Conservation (phyloP, 2,329 filamentous ascomycete genomes). For the Emergomyces africanus region DNA sequence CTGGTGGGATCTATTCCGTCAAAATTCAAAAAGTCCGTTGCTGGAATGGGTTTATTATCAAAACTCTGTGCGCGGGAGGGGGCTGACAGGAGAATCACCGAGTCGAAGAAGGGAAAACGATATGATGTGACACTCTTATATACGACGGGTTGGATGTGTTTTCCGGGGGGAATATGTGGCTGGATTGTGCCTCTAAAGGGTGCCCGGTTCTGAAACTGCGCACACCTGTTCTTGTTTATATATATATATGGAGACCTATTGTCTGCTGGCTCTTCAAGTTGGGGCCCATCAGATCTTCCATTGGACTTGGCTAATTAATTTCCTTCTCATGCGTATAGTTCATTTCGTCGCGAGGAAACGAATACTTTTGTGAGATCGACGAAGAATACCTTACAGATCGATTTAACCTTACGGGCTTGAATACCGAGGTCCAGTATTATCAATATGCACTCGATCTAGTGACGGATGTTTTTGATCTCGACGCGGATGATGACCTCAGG, state of each 20-base stretch:
- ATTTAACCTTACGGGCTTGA: constrained; percentile 94
- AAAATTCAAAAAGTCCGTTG: background rate
- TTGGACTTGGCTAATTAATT: background rate
- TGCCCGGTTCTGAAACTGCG: background rate
- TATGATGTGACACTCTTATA: background rate
- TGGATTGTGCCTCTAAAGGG: background rate
- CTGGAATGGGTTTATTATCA: background rate
- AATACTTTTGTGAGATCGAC: constrained; percentile 99
- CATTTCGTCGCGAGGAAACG: constrained; percentile 92
- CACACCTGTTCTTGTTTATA: background rate
- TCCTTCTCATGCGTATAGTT: constrained; percentile 49
- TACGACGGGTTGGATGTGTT: background rate
- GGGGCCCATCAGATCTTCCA: background rate
- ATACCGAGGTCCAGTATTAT: constrained; percentile 96
- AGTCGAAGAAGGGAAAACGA: background rate
- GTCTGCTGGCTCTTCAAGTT: background rate
- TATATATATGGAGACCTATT: background rate
- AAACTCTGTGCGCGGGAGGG: background rate
- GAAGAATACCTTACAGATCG: constrained; percentile 97
- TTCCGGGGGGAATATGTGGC: background rate
- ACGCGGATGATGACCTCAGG: constrained; percentile 96
- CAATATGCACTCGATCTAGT: constrained; percentile 97
- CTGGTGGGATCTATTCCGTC: background rate
- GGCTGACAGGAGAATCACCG: background rate
- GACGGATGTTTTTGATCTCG: constrained; percentile 95